These are phyloP conservation scores for Acacia confusa DNA, from an alignment of 306 rosid genomes.

Conservation along the genomic window DNA sequence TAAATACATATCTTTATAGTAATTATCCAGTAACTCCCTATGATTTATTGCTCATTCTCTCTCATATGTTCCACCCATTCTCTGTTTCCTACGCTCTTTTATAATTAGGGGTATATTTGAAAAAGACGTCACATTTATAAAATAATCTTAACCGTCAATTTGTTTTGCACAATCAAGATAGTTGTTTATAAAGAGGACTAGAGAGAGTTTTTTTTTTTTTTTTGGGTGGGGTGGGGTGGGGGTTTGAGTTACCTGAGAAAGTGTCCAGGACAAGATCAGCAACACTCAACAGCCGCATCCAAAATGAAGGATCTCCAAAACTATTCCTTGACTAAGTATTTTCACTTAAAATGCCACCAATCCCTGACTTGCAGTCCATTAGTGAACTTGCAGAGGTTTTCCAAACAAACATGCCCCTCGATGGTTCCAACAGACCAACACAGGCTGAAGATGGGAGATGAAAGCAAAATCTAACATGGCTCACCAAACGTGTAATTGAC, in stretches of 20 bases:
- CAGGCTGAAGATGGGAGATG: slow-evolving; percentile 35
- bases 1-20: too few relatives aligned
- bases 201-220: too few relatives aligned
- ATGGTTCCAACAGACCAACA: slow-evolving; percentile 39
- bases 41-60: too few relatives aligned
- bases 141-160: too few relatives aligned
- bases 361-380: slow-evolving; percentile 33
- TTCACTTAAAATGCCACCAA: slow-evolving; percentile 28
- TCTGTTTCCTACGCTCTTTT: too few relatives aligned
- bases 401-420: slow-evolving; percentile 25
- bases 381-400: slow-evolving; percentile 28
- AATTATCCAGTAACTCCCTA: too few relatives aligned
- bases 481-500: slow-evolving; percentile 45
- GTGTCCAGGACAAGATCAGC: slow-evolving; percentile 38
- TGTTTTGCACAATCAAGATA: too few relatives aligned
- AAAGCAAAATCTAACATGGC: slow-evolving; percentile 41
- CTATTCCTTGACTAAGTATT: slow-evolving; percentile 30
- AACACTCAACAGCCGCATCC: slow-evolving; percentile 37
- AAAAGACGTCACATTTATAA: too few relatives aligned
- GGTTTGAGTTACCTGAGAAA: slow-evolving; percentile 50
- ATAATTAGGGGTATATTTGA: too few relatives aligned
- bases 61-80: too few relatives aligned
- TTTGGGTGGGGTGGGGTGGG: not conserved
- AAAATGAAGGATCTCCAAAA: slow-evolving; percentile 35
- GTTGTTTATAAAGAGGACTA: too few relatives aligned